phyloP scores from a whole-genome alignment of 2,329 filamentous ascomycete species.

The Shiraia bambusicola region DNA sequence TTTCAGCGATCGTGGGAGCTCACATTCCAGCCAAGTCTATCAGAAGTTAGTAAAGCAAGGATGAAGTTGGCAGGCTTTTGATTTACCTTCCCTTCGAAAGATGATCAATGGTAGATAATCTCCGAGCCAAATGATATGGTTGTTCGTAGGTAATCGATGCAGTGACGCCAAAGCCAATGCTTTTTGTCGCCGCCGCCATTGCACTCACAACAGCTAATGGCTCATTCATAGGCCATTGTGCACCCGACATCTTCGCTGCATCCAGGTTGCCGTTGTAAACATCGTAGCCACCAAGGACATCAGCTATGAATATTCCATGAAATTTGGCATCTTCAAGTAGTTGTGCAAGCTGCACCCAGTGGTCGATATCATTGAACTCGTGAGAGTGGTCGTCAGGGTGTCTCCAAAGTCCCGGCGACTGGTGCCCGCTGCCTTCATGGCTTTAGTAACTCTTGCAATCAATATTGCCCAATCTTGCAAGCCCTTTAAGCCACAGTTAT shows the following conservation, averaged over 20 bases:
- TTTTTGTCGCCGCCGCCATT: constrained; percentile 68
- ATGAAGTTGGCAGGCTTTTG: not conserved
- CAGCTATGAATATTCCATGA: constrained; percentile 46
- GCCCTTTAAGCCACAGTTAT: not conserved
- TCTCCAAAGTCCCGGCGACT: constrained; percentile 60
- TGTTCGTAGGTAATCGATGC: constrained; percentile 69
- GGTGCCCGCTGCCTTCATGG: constrained; percentile 24
- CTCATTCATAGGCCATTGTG: constrained; percentile 73
- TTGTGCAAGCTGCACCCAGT: constrained; percentile 44
- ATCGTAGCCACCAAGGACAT: constrained; percentile 62
- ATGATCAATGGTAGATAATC: constrained; percentile 68
- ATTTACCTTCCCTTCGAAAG: constrained; percentile 60
- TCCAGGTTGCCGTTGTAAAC: constrained; percentile 67
- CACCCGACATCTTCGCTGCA: constrained; percentile 62
- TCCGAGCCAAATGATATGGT: constrained; percentile 65
- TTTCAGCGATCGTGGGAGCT: no score
- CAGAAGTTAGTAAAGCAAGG: constrained; percentile 2
- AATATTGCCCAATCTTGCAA: no score
- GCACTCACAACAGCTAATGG: constrained; percentile 64
- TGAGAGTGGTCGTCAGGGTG: constrained; percentile 66
- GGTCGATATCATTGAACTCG: constrained; percentile 50
- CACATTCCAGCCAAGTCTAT: constrained; percentile 29
- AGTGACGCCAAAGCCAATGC: constrained; percentile 69
- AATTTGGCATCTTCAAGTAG: constrained; percentile 44
- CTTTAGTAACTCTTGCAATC: constrained; percentile 1